A percentile compares a stretch with the other conserved stretches of the same genome.
Evolutionary conservation across 73 alveolate species (phyloP).

Genomic region (Blepharisma stoltei): DNA sequence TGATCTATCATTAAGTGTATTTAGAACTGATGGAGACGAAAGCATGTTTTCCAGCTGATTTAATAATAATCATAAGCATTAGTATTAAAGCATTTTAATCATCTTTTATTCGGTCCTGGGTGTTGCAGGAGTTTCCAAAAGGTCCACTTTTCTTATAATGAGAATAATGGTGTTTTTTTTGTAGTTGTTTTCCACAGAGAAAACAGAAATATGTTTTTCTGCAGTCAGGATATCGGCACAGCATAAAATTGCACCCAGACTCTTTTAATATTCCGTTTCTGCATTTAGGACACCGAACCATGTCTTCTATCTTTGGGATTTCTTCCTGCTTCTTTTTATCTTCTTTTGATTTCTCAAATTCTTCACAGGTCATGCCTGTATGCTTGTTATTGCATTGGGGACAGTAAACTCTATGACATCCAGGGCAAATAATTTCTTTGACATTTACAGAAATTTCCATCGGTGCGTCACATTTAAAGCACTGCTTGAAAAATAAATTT

Average conservation of each 20-base stretch:
- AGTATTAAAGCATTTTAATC: neutral
- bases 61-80: neutral
- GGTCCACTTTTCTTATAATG: slow-evolving; percentile 27
- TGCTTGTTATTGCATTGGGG: slow-evolving; percentile 27
- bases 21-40: slow-evolving; percentile 4
- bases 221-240: slow-evolving; percentile 8
- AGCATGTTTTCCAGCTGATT: slow-evolving; percentile 16
- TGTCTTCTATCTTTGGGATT: neutral
- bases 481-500: neutral
- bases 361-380: slow-evolving; percentile 24
- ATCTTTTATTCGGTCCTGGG: slow-evolving; percentile 13
- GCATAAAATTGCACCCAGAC: slow-evolving; percentile 25
- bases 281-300: slow-evolving; percentile 19
- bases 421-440: neutral
- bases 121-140: slow-evolving; percentile 29
- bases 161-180: slow-evolving; percentile 5
- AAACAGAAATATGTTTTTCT: slow-evolving; percentile 22
- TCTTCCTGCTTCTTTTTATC: slow-evolving; percentile 18
- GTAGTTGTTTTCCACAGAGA: neutral
- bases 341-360: slow-evolving; percentile 5
- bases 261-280: neutral
- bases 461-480: slow-evolving; percentile 23
- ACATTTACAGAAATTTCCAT: slow-evolving; percentile 7
- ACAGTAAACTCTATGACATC: neutral
- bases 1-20: neutral